Percentiles rank a stretch among this genome's conserved stretches.
These are phyloP conservation scores for Pseudoperonospora humuli DNA, from an alignment of 352 stramenopile species.

Conservation along the genomic window DNA sequence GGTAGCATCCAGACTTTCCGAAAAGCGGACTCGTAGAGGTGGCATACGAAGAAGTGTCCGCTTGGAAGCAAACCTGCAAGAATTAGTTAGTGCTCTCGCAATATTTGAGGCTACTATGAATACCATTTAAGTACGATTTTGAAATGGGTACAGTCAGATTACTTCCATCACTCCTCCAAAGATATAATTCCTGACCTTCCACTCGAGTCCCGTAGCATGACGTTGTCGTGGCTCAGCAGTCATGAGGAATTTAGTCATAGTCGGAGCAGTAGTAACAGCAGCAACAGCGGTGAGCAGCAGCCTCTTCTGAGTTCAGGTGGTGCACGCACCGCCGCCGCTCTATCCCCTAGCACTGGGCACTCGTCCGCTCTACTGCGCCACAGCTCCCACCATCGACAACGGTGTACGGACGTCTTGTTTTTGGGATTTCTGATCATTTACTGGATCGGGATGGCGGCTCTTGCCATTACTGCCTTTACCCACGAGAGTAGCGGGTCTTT, in stretches of 20 bases:
- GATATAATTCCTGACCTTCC: too few relatives aligned
- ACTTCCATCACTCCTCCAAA: too few relatives aligned
- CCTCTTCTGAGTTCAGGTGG: constrained; percentile 26
- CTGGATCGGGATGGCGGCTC: constrained; percentile 70
- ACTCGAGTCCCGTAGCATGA: too few relatives aligned
- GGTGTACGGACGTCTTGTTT: constrained; percentile 53
- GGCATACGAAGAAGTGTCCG: too few relatives aligned
- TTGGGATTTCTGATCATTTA: constrained; percentile 50
- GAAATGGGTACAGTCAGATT: too few relatives aligned
- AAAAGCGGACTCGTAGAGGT: too few relatives aligned
- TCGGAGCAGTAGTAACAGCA: constrained; percentile 19
- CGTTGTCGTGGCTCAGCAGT: constrained; percentile 7
- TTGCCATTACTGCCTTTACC: constrained; percentile 59
- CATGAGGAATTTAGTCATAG: constrained; percentile 17
- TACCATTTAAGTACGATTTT: too few relatives aligned
- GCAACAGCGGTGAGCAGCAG: constrained; percentile 27
- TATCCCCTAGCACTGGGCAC: constrained; percentile 43
- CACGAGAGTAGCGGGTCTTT: constrained; percentile 58
- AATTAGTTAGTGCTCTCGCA: too few relatives aligned
- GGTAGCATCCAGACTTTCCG: too few relatives aligned
- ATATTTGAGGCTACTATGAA: too few relatives aligned
- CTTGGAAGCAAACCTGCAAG: too few relatives aligned
- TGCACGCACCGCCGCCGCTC: constrained; percentile 24
- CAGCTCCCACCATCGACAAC: constrained; percentile 38
- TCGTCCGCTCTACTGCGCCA: constrained; percentile 30